These are phyloP conservation scores for Papilionanthe hybrid DNA, from an alignment of 116 monocot genomes.

Conservation along the genomic window DNA sequence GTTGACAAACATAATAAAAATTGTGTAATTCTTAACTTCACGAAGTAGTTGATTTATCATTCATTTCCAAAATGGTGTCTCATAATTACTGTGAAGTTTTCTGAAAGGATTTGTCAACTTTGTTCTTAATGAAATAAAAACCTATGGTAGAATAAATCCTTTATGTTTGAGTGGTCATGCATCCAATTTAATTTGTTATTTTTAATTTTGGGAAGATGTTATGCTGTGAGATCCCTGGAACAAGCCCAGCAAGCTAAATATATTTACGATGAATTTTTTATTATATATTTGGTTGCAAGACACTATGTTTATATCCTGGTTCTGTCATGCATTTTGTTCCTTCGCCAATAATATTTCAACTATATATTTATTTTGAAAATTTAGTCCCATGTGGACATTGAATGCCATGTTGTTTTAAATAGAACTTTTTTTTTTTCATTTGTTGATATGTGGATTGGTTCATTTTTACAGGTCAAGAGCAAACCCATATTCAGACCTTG, in stretches of 20 bases:
- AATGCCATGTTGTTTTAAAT: background rate
- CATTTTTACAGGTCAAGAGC: constrained; percentile 42
- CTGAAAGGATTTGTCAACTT: too few species aligned
- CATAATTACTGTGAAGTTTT: too few species aligned
- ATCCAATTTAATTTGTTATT: background rate
- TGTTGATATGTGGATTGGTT: background rate
- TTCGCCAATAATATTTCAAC: background rate
- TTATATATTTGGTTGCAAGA: background rate
- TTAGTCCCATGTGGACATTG: background rate
- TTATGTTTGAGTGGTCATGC: background rate
- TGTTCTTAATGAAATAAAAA: too few species aligned
- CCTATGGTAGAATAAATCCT: too few species aligned
- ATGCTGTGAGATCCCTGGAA: background rate
- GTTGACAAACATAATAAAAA: too few species aligned
- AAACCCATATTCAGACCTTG: constrained; percentile 63
- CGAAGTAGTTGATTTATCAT: too few species aligned
- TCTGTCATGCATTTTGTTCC: background rate
- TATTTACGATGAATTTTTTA: background rate
- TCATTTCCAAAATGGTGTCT: too few species aligned
- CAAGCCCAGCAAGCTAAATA: background rate
- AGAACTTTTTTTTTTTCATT: background rate
- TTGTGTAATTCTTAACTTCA: too few species aligned
- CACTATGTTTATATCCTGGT: background rate
- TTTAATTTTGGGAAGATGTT: background rate
- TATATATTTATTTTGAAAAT: background rate